phyloP scores from a whole-genome alignment of 2,329 filamentous ascomycete genomes.

The Xylaria sp. region DNA sequence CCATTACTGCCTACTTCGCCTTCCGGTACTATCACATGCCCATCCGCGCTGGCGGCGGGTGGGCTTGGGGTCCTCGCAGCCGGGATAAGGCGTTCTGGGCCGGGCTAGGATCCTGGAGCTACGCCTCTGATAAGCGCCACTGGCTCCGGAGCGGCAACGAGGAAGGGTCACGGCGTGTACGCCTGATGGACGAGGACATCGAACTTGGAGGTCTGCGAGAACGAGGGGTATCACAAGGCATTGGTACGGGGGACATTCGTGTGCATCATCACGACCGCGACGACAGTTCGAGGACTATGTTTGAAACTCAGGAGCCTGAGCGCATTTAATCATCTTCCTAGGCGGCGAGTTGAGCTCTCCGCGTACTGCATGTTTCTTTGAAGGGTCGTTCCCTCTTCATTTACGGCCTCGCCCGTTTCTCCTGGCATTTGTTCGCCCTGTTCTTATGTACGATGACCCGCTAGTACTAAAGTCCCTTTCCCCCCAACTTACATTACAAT shows the following conservation, averaged over 20 bases:
- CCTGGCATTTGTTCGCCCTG: neutral
- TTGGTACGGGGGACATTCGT: conserved; percentile 26
- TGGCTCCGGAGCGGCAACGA: conserved; percentile 44
- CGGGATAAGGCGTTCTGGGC: conserved; percentile 81
- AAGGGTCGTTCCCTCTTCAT: neutral
- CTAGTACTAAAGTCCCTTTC: neutral
- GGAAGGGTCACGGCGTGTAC: conserved; percentile 28
- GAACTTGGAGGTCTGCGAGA: conserved; percentile 46
- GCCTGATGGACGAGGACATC: conserved; percentile 44
- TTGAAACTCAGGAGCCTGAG: conserved; percentile 21
- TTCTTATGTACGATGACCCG: neutral
- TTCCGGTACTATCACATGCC: conserved; percentile 91
- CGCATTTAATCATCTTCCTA: conserved; percentile 16
- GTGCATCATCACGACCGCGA: conserved; percentile 21
- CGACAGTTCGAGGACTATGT: conserved; percentile 31
- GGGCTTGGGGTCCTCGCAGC: conserved; percentile 87
- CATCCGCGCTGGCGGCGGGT: conserved; percentile 80
- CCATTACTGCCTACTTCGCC: conserved; percentile 74
- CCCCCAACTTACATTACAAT: neutral
- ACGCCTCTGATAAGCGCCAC: conserved; percentile 59
- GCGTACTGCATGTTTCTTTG: neutral
- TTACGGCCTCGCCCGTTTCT: neutral
- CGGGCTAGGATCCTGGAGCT: conserved; percentile 72
- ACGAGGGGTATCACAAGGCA: conserved; percentile 34
- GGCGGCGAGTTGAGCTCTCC: neutral